Conservation (phyloP, 2,329 filamentous ascomycete genomes). For the Ceratocystis papillata region DNA sequence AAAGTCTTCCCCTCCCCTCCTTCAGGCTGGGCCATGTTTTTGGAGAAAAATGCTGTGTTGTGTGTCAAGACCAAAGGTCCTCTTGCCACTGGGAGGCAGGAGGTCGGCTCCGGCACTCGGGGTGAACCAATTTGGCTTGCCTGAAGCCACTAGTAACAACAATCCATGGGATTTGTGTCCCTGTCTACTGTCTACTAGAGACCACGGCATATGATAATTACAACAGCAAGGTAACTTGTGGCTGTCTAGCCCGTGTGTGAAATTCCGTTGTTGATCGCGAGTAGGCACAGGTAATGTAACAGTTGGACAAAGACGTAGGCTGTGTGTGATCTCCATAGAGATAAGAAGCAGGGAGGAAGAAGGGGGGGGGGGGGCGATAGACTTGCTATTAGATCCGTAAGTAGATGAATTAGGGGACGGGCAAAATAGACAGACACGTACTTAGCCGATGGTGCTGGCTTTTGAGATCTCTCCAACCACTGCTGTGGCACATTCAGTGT, state of each 20-base stretch:
- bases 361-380: background rate
- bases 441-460: no score
- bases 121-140: background rate
- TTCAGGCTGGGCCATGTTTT: background rate
- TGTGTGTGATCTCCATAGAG: no score
- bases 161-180: background rate
- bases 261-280: background rate
- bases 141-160: background rate
- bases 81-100: background rate
- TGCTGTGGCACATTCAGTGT: background rate
- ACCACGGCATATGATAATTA: background rate
- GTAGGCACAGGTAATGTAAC: background rate
- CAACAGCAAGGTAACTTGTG: background rate
- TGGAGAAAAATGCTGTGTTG: background rate
- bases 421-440: no score
- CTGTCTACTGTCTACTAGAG: background rate
- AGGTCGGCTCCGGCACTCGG: background rate
- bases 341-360: background rate
- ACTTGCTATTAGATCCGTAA: no score
- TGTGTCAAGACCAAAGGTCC: background rate
- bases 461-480: no score
- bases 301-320: background rate
- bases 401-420: no score
- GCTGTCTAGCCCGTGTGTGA: background rate
- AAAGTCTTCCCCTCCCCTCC: no score